Conservation (phyloP, 805 yeast genomes). For the Saturnispora serradocipensis region DNA sequence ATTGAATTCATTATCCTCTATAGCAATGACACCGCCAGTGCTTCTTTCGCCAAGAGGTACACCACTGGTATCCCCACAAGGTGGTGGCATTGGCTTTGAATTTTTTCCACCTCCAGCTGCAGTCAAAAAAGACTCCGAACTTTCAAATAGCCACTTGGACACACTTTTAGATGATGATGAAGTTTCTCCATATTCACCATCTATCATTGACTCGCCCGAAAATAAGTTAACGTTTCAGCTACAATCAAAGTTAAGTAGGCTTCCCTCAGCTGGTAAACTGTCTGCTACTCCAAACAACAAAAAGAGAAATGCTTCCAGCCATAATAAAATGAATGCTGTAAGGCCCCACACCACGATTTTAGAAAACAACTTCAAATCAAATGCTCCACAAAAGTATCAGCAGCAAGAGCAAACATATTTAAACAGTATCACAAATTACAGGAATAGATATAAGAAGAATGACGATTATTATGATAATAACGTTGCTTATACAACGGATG, state of each 20-base stretch:
- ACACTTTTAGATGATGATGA: background rate
- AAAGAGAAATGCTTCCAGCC: background rate
- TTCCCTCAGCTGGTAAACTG: background rate
- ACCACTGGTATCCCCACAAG: slow-evolving; percentile 22
- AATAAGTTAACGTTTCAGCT: background rate
- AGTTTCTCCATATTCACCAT: background rate
- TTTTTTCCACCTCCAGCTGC: slow-evolving; percentile 4
- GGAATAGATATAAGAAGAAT: slow-evolving; percentile 26
- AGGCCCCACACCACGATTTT: slow-evolving; percentile 25
- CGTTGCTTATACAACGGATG: slow-evolving; percentile 15
- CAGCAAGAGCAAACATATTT: slow-evolving; percentile 47
- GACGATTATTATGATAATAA: slow-evolving; percentile 50
- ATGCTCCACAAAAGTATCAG: slow-evolving; percentile 33
- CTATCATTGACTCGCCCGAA: slow-evolving; percentile 1
- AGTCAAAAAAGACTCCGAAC: background rate
- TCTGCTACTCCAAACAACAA: background rate
- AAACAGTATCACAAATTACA: slow-evolving; percentile 32
- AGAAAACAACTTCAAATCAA: slow-evolving; percentile 25
- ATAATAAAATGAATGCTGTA: slow-evolving; percentile 6
- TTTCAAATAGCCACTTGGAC: background rate
- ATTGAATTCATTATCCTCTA: slow-evolving; percentile 16
- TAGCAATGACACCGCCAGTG: slow-evolving; percentile 18
- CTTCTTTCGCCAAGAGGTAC: slow-evolving; percentile 26
- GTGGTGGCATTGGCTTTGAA: slow-evolving; percentile 1
- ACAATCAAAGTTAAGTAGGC: background rate